Evolutionary conservation across 1,284 basidiomycete species (phyloP).

Genomic region (Apiotrichum porosum): DNA sequence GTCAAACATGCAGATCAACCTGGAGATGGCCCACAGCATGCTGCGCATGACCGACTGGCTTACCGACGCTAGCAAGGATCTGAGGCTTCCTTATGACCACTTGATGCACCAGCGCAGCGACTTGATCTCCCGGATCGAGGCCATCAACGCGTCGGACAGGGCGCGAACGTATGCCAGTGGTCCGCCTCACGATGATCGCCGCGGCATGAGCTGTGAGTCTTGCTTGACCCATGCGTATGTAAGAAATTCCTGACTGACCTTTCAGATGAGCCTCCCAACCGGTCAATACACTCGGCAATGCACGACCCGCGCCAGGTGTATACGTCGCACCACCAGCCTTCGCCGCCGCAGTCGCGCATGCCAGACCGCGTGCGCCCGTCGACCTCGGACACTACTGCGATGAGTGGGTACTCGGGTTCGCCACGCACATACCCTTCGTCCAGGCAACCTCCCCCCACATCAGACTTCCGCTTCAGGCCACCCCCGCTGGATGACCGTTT

Average conservation of each 20-base stretch:
- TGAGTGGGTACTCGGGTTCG: neutral
- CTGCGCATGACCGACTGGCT: slow-evolving; percentile 27
- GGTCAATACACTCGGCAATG: slow-evolving; percentile 1
- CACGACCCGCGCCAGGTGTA: slow-evolving; percentile 2
- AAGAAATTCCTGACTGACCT: neutral
- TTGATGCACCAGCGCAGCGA: neutral
- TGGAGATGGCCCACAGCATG: slow-evolving; percentile 32
- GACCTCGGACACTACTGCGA: neutral
- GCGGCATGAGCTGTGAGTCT: neutral
- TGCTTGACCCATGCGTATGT: neutral
- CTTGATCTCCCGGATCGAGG: slow-evolving; percentile 2
- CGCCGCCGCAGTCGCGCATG: neutral
- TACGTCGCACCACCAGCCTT: slow-evolving; percentile 1
- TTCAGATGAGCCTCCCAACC: neutral
- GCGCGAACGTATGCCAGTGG: neutral
- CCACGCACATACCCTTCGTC: neutral
- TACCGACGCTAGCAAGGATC: neutral
- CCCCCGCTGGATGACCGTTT: neutral
- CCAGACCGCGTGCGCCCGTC: slow-evolving; percentile 3
- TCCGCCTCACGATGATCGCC: neutral
- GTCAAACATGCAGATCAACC: slow-evolving; percentile 25
- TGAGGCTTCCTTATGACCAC: neutral
- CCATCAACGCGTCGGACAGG: slow-evolving; percentile 1
- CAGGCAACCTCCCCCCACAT: neutral
- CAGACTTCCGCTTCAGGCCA: slow-evolving; percentile 6